These are phyloP conservation scores for Primulina eburnea DNA, from an alignment of 257 asterid genomes.

Conservation along the genomic window DNA sequence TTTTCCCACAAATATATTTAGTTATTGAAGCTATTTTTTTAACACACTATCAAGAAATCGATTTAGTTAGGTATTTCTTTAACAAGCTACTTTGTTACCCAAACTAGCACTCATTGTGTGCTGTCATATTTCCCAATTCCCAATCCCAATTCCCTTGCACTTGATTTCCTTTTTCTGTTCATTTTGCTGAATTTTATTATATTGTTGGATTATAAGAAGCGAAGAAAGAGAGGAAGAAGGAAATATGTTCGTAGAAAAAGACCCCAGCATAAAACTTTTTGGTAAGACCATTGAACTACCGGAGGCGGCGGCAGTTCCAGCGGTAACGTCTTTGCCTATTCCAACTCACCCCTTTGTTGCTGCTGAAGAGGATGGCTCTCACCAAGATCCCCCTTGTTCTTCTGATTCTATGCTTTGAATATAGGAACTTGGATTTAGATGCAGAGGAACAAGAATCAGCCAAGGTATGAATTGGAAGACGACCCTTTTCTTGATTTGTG, in stretches of 20 bases:
- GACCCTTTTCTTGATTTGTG: constrained; percentile 21
- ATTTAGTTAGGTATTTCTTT: background rate
- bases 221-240: constrained; percentile 10
- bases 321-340: constrained; percentile 28
- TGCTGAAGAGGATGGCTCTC: constrained; percentile 33
- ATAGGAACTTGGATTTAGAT: constrained; percentile 32
- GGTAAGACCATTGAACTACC: constrained; percentile 76
- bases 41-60: background rate
- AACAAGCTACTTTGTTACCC: constrained; percentile 26
- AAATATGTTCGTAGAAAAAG: constrained; percentile 67
- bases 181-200: background rate
- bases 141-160: constrained; percentile 26
- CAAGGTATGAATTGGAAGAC: constrained; percentile 39
- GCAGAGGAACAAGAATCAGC: constrained; percentile 41
- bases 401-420: constrained; percentile 40
- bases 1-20: background rate
- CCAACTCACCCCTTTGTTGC: constrained; percentile 30
- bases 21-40: background rate
- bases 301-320: constrained; percentile 33
- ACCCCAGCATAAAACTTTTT: constrained; percentile 85
- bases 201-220: constrained; percentile 9
- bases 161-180: background rate
- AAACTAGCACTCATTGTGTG: constrained; percentile 27
- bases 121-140: constrained; percentile 56
- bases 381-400: constrained; percentile 41